Evolutionary conservation across 306 rosid genomes (phyloP), one percentile per base, ranked within the genome.

Genomic region (Pterocarpus macrocarpus): DNA sequence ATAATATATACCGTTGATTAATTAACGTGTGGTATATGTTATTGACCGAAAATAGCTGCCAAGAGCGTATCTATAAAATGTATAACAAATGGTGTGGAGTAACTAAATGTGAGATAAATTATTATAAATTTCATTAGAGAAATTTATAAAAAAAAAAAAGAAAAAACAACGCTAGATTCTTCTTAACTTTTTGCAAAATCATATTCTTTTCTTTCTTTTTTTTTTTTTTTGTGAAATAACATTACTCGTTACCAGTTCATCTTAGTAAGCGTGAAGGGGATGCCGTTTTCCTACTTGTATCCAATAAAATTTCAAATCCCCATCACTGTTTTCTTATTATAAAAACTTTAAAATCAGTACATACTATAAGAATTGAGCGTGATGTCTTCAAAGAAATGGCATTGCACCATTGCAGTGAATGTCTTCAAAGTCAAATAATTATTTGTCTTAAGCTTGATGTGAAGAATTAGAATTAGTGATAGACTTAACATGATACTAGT

Each of bases 371-470:
- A 9, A 66, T 17, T 44, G 56, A 36, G 33, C 22, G 15, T 32
- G 13, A 39, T 11, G 13, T 64, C 63, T 33, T n/a, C 62, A 38
- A 17, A 39, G 22, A 16, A 10, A 73, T 17, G 7, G n/a, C 59
- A 16, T 62, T 62, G 28, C 41, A 69, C 28, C 28, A 28, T 75
- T 35, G 32, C 41, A 44, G 59, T 2, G 63, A 63, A 63, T 35
- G 64, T 55, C 75, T 64, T 39, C 76, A 41, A 28, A 5, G 44
- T 66, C 80, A 76, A 69, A 78, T 83, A 72, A 77, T 79, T 64
- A 36, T 75, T 77, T 81, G 75, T 59, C 79, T 78, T 64, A 76
- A 30, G 87, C 91, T 82, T 90, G 8, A 82, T 76, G 35, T 11
- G 63, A 63, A 83, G 61, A 55, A 50, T 43, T 71, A 38, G 71